These are phyloP conservation scores for Teunomyces funiuensis DNA, from an alignment of 805 yeast genomes.

Conservation along the genomic window DNA sequence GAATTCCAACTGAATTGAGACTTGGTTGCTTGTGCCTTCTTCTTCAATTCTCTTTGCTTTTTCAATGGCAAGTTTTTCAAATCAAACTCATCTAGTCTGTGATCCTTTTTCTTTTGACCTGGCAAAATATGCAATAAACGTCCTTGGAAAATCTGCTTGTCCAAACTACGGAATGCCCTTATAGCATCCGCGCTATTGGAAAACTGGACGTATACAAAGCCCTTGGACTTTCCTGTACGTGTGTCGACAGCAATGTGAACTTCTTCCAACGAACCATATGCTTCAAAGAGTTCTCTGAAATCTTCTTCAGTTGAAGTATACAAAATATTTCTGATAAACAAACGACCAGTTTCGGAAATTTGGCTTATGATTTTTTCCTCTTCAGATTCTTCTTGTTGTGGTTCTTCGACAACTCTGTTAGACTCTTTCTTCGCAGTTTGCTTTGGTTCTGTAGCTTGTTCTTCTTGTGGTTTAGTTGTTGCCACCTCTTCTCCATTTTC, in stretches of 20 bases:
- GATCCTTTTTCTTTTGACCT: slow-evolving; percentile 78
- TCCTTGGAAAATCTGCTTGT: slow-evolving; percentile 91
- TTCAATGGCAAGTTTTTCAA: slow-evolving; percentile 87
- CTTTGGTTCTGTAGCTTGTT: neutral
- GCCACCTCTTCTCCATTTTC: slow-evolving; percentile 28
- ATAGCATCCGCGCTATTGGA: slow-evolving; percentile 70
- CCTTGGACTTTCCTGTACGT: slow-evolving; percentile 86
- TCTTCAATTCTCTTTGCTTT: slow-evolving; percentile 82
- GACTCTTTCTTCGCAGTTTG: neutral
- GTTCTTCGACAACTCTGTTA: slow-evolving; percentile 1
- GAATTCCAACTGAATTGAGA: slow-evolving; percentile 95
- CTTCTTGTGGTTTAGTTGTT: neutral
- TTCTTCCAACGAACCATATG: slow-evolving; percentile 76
- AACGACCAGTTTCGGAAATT: slow-evolving; percentile 70
- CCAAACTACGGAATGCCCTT: slow-evolving; percentile 68
- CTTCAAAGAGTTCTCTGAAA: slow-evolving; percentile 59
- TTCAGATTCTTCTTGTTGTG: slow-evolving; percentile 23
- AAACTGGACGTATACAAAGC: slow-evolving; percentile 84
- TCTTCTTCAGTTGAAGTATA: slow-evolving; percentile 82
- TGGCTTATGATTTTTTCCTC: slow-evolving; percentile 51
- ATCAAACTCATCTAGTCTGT: slow-evolving; percentile 86
- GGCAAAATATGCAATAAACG: slow-evolving; percentile 87
- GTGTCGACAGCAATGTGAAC: slow-evolving; percentile 92
- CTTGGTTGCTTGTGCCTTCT: slow-evolving; percentile 80
- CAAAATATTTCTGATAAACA: slow-evolving; percentile 83